Evolutionary conservation across 2,329 filamentous ascomycete species (phyloP).

Genomic region (Pyrenophora seminiperda): DNA sequence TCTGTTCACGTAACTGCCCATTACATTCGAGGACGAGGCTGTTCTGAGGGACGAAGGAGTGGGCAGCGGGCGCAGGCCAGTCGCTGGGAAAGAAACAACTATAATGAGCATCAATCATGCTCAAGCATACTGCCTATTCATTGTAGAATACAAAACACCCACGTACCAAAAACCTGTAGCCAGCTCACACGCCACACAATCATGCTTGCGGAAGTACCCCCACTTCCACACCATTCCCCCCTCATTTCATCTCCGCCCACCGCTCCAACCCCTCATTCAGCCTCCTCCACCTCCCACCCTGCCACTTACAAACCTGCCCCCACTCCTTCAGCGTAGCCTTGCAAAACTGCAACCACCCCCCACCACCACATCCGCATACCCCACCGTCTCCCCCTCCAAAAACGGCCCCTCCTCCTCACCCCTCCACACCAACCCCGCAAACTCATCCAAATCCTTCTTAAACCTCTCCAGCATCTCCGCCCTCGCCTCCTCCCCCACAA

Average conservation of each 20-base stretch:
- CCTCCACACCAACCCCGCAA: constrained; percentile 48
- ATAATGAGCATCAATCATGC: constrained; percentile 56
- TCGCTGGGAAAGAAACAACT: constrained; percentile 63
- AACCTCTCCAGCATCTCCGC: constrained; percentile 49
- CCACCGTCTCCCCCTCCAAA: constrained; percentile 52
- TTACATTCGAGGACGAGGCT: constrained; percentile 94
- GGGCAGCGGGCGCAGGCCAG: constrained; percentile 77
- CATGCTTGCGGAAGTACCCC: too few relatives aligned
- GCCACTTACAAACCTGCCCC: constrained; percentile 55
- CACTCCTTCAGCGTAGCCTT: constrained; percentile 55
- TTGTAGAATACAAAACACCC: too few relatives aligned
- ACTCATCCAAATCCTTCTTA: constrained; percentile 47
- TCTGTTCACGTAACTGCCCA: constrained; percentile 85
- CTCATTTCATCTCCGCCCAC: constrained; percentile 1
- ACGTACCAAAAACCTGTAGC: too few relatives aligned
- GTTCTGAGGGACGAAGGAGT: constrained; percentile 88
- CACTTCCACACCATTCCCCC: neutral
- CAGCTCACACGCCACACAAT: neutral
- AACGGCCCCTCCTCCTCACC: constrained; percentile 55
- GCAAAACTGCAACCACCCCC: constrained; percentile 62
- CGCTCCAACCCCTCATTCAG: neutral
- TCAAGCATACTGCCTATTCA: too few relatives aligned
- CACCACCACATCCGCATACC: constrained; percentile 63
- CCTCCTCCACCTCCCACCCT: constrained; percentile 57
- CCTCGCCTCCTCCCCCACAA: constrained; percentile 46